Conservation (phyloP, 768 basidiomycete species). For the Lentinula guzmanii region DNA sequence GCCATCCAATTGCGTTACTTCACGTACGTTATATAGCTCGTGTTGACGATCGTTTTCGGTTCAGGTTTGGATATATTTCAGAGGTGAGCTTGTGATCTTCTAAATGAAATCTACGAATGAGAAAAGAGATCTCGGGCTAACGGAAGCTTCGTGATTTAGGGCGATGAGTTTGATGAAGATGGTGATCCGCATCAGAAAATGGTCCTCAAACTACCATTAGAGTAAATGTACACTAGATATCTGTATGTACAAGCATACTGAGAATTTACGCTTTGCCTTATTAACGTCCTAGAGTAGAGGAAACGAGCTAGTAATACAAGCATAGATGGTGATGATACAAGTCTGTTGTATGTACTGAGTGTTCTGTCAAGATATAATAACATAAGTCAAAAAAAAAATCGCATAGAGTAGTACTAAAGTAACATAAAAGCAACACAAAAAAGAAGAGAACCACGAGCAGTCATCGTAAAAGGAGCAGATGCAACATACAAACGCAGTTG, state of each 20-base stretch:
- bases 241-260: not conserved
- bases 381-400: not conserved
- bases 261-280: not conserved
- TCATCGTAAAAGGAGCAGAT: not conserved
- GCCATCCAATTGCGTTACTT: slow-evolving; percentile 9
- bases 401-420: not conserved
- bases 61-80: slow-evolving; percentile 62
- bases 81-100: slow-evolving; percentile 40
- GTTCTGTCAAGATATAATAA: slow-evolving; percentile 1
- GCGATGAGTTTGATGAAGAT: slow-evolving; percentile 72
- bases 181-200: slow-evolving; percentile 86
- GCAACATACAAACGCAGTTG: not conserved
- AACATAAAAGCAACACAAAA: not conserved
- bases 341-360: not conserved
- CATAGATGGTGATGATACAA: slow-evolving; percentile 6
- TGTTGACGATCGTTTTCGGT: slow-evolving; percentile 10
- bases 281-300: not conserved
- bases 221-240: not conserved
- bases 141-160: slow-evolving; percentile 23
- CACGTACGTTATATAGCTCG: slow-evolving; percentile 1
- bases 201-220: slow-evolving; percentile 45
- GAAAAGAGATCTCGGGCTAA: slow-evolving; percentile 4
- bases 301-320: not conserved
- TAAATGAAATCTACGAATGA: slow-evolving; percentile 3
- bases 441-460: not conserved